These are phyloP conservation scores for Yamagishiella unicocca DNA, from an alignment of 139 green algal genomes.

Conservation along the genomic window DNA sequence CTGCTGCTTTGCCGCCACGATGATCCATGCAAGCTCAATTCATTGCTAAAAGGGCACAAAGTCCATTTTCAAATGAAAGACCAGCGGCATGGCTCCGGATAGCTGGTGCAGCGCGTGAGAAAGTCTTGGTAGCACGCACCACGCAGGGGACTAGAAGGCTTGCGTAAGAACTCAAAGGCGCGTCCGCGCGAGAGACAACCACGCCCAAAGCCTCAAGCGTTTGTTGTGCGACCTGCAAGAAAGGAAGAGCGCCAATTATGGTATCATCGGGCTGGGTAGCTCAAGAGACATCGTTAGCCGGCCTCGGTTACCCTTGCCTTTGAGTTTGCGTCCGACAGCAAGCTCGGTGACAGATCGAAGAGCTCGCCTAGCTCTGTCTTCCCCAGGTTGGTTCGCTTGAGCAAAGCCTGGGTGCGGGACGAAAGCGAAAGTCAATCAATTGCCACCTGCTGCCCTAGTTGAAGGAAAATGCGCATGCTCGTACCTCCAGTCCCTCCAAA, in stretches of 20 bases:
- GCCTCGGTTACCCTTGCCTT: conserved; percentile 62
- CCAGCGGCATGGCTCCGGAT: no score
- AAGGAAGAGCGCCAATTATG: neutral
- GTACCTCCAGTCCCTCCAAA: conserved; percentile 58
- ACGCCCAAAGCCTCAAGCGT: conserved; percentile 52
- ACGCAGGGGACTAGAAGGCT: conserved; percentile 50
- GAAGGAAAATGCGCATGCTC: neutral
- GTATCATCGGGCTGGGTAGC: neutral
- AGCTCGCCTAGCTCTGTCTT: conserved; percentile 56
- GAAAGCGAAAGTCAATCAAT: neutral
- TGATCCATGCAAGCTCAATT: no score
- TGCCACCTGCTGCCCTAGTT: neutral
- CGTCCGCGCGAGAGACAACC: conserved; percentile 18
- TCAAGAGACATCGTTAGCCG: neutral
- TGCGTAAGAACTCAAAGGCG: conserved; percentile 31
- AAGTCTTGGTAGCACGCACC: conserved; percentile 58
- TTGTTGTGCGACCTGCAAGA: conserved; percentile 46
- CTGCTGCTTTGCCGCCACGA: no score
- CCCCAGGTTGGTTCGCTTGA: neutral
- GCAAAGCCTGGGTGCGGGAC: neutral
- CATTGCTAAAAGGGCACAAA: no score
- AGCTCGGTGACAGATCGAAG: conserved; percentile 47
- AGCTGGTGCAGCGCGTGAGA: no score
- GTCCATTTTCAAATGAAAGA: no score
- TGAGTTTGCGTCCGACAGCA: conserved; percentile 61